A percentile compares a stretch with the other conserved stretches of the same genome.
Conservation (phyloP, 2,329 filamentous ascomycete genomes). For the Ophiocordyceps sinensis region DNA sequence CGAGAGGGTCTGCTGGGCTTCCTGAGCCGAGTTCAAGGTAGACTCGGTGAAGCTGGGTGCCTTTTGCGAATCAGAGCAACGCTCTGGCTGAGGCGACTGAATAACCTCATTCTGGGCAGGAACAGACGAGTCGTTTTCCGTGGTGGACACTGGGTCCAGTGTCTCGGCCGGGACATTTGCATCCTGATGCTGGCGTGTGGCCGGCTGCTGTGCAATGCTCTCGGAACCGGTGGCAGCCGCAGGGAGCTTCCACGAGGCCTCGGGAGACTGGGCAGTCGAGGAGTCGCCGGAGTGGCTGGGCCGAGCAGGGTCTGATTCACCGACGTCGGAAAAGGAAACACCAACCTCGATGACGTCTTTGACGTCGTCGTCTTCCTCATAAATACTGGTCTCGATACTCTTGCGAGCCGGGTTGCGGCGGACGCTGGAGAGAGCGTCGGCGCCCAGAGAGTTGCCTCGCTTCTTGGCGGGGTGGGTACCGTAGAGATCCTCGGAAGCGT, state of each 20-base stretch:
- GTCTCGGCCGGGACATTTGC: background rate
- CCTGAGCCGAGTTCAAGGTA: background rate
- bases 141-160: background rate
- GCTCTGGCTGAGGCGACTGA: background rate
- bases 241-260: slow-evolving; percentile 6
- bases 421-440: slow-evolving; percentile 19
- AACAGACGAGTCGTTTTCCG: background rate
- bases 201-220: background rate
- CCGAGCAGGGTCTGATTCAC: slow-evolving; percentile 15
- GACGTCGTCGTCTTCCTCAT: slow-evolving; percentile 32
- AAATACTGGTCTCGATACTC: slow-evolving; percentile 17
- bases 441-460: slow-evolving; percentile 20
- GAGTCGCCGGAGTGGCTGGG: slow-evolving; percentile 13
- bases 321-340: slow-evolving; percentile 20
- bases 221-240: slow-evolving; percentile 2
- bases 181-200: background rate
- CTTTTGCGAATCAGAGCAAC: background rate
- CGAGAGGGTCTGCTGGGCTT: background rate
- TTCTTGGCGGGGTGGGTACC: slow-evolving; percentile 12
- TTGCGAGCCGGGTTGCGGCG: slow-evolving; percentile 27
- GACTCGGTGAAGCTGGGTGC: background rate
- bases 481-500: slow-evolving; percentile 19
- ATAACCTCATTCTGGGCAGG: background rate
- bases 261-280: slow-evolving; percentile 11
- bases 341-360: slow-evolving; percentile 45